Conservation (phyloP, 371 early-diverging fungal species). For the Nematocida minor region DNA sequence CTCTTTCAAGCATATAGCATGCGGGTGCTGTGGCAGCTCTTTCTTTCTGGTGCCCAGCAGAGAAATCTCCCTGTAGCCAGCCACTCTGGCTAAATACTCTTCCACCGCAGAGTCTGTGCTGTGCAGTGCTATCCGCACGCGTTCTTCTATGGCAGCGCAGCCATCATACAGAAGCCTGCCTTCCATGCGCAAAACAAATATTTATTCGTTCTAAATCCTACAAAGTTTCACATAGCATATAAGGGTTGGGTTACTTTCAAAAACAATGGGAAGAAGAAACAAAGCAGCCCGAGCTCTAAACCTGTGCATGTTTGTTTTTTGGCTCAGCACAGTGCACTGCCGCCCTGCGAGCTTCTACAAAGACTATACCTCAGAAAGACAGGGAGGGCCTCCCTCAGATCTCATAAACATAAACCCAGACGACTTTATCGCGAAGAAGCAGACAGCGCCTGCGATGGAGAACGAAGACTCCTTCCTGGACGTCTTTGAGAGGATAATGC, state of each 20-base stretch:
- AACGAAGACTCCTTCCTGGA: not conserved
- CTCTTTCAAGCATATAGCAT: not conserved
- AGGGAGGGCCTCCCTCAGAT: too few species aligned
- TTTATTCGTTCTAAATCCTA: conserved; percentile 1
- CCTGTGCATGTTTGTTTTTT: not conserved
- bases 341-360: too few species aligned
- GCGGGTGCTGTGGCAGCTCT: not conserved
- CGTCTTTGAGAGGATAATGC: conserved; percentile 2
- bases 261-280: not conserved
- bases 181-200: conserved; percentile 7
- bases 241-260: conserved; percentile 4
- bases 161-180: not conserved
- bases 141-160: not conserved
- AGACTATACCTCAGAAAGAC: too few species aligned
- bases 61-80: not conserved
- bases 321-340: not conserved
- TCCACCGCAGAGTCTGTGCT: not conserved
- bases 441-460: not conserved
- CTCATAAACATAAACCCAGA: not conserved
- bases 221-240: conserved; percentile 41
- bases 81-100: not conserved
- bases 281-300: not conserved
- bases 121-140: not conserved
- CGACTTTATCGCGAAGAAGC: not conserved
- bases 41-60: not conserved